Evolutionary conservation across 352 stramenopile species (phyloP).

Genomic region (Thalassiosira livingstoniorum): DNA sequence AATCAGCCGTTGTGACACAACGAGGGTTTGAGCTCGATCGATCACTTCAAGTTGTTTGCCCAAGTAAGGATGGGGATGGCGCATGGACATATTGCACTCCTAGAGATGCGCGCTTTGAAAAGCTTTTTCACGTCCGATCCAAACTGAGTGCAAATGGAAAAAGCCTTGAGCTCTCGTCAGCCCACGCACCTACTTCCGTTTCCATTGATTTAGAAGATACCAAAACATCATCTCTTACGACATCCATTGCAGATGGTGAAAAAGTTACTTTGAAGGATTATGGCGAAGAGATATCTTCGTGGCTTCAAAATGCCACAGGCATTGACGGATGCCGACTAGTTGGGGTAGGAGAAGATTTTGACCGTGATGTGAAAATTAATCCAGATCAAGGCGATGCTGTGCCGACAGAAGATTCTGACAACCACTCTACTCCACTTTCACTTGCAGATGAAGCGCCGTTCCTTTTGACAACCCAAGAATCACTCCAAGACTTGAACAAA

Average conservation of each 20-base stretch:
- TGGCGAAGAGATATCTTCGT: constrained; percentile 20
- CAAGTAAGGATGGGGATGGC: constrained; percentile 9
- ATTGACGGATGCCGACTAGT: constrained; percentile 34
- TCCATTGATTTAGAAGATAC: too few species aligned
- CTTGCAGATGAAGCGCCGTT: constrained; percentile 40
- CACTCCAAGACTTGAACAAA: constrained; percentile 11
- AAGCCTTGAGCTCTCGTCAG: constrained; percentile 17
- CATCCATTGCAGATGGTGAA: background rate
- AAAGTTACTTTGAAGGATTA: too few species aligned
- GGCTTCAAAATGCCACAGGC: constrained; percentile 36
- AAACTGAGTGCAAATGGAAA: background rate
- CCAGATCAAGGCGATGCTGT: constrained; percentile 38
- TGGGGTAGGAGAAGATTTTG: constrained; percentile 23
- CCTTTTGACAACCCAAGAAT: constrained; percentile 14
- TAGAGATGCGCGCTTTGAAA: constrained; percentile 25
- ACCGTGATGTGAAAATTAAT: constrained; percentile 31
- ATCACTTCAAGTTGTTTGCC: constrained; percentile 38
- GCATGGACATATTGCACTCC: constrained; percentile 40
- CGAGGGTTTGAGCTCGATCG: constrained; percentile 41
- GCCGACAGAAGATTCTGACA: background rate
- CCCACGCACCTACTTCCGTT: too few species aligned
- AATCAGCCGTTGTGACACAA: constrained; percentile 21
- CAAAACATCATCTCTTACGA: too few species aligned
- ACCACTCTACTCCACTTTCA: constrained; percentile 3
- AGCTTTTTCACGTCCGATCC: constrained; percentile 44